Base-by-base conservation (phyloP, 208 protist genomes). In the Leishmania martiniquensis region DNA sequence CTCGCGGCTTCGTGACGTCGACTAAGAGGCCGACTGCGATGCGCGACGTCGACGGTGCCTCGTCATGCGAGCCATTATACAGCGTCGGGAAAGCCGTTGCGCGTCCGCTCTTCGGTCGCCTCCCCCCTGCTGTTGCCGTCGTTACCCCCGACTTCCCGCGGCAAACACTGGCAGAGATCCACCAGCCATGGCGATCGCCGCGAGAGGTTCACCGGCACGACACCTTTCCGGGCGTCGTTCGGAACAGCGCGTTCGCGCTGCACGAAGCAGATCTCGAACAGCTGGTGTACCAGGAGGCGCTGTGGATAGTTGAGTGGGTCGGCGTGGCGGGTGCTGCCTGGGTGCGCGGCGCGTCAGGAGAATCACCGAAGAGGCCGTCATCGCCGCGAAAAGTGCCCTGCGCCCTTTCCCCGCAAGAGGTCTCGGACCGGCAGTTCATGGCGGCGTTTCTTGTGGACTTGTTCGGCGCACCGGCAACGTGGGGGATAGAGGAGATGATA, bases 141-240 rank as follows among this genome's bases (percentile, higher is more conserved):
- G 25, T 42, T n/a, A 25, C 55, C 42, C 1, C 52, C 6, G 6
- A 29, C 10, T 72, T 60, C 12, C 42, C 20, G 32, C 17, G 2
- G 7, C 76, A 29, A 49, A 32, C 29, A 34, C 57, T 47, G 47
- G 7, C n/a, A 37, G 47, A 70, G 72, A 29, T 59, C 4, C 65
- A 52, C 32, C 69, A 74, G 63, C 37, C 9, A 13, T 87, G 80
- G 78, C 71, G 83, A 13, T 76, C 67, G 9, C 47, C 54, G 13
- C 60, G 55, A 45, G 25, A 77, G 5, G 51, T 47, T 2, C 77
- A 87, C 55, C 22, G 45, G 34, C 83, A 86, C 71, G 20, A 17
- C 25, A 4, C 34, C 49, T 85, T 85, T 32, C 82, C 82, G 1
- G 39, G 72, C 13, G 22, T 71, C 1, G 82, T 85, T 45, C 76